phyloP scores from a whole-genome alignment of 1,139 yeast genomes.

The Blastobotrys buckinghamii region DNA sequence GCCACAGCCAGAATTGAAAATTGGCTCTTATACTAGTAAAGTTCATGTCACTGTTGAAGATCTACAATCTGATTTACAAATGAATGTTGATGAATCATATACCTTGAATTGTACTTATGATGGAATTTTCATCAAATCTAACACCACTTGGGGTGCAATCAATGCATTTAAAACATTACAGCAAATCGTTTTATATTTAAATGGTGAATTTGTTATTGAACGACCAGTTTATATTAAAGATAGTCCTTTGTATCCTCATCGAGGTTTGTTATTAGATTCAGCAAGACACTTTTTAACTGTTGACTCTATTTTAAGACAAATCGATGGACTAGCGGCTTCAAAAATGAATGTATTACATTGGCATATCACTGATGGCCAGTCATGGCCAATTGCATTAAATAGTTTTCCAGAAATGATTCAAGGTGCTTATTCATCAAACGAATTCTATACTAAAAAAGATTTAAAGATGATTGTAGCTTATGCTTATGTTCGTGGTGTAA shows the following conservation, averaged over 20 bases:
- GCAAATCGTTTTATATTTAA: conserved; percentile 32
- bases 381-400: conserved; percentile 40
- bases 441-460: conserved; percentile 34
- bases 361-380: conserved; percentile 43
- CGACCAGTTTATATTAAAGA: conserved; percentile 36
- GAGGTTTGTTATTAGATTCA: conserved; percentile 43
- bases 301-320: conserved; percentile 35
- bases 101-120: conserved; percentile 19
- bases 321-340: conserved; percentile 40
- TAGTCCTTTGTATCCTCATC: conserved; percentile 37
- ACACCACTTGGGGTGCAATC: conserved; percentile 42
- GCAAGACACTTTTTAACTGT: conserved; percentile 39
- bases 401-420: conserved; percentile 39
- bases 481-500: conserved; percentile 38
- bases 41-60: conserved; percentile 21
- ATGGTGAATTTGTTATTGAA: conserved; percentile 26
- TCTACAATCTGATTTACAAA: conserved; percentile 32
- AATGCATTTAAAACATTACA: conserved; percentile 42
- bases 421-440: conserved; percentile 39
- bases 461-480: conserved; percentile 33
- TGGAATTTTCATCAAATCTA: conserved; percentile 30
- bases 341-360: conserved; percentile 44
- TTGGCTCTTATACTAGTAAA: neutral
- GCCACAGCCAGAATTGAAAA: conserved; percentile 1
- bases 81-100: conserved; percentile 40